Evolutionary conservation across 176 grass and related monocot genomes (phyloP).

Genomic region (Oryza brachyantha): DNA sequence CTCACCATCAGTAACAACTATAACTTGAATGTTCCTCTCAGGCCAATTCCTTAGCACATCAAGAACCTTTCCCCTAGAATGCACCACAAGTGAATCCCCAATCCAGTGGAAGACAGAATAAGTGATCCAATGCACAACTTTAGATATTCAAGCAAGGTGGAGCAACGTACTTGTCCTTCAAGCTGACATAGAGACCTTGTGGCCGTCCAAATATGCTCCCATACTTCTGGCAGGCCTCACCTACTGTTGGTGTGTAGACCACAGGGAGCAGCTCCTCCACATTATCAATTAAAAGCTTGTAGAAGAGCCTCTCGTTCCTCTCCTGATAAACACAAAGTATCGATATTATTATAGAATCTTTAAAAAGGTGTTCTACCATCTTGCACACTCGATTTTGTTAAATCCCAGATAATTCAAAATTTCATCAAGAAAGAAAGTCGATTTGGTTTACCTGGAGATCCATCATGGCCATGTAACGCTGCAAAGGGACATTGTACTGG

Average conservation of each 20-base stretch:
- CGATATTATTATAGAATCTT: background rate
- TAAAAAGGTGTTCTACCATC: background rate
- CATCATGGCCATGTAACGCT: slow-evolving; percentile 98
- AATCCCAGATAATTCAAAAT: background rate
- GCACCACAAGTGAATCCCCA: slow-evolving; percentile 20
- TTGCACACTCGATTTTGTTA: background rate
- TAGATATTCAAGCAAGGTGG: slow-evolving; percentile 18
- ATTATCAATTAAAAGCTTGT: slow-evolving; percentile 96
- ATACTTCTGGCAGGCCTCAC: slow-evolving; percentile 99
- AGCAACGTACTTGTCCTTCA: slow-evolving; percentile 86
- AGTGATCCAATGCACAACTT: background rate
- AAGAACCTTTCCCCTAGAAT: slow-evolving; percentile 77
- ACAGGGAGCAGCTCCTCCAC: slow-evolving; percentile 94
- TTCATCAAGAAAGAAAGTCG: background rate
- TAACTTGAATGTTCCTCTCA: slow-evolving; percentile 89
- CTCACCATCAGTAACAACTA: slow-evolving; percentile 96
- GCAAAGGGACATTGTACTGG: slow-evolving; percentile 76
- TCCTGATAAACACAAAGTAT: slow-evolving; percentile 61
- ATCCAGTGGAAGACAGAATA: background rate
- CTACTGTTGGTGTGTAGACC: slow-evolving; percentile 96
- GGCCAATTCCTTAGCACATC: slow-evolving; percentile 99
- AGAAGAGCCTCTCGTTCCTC: slow-evolving; percentile 91
- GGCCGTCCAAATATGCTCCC: slow-evolving; percentile 83
- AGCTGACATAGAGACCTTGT: slow-evolving; percentile 92
- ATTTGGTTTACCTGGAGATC: slow-evolving; percentile 75